Evolutionary conservation across 1,139 yeast genomes (phyloP), one percentile per base, ranked within the genome.

Genomic region (Scheffersomyces parashehatae): DNA sequence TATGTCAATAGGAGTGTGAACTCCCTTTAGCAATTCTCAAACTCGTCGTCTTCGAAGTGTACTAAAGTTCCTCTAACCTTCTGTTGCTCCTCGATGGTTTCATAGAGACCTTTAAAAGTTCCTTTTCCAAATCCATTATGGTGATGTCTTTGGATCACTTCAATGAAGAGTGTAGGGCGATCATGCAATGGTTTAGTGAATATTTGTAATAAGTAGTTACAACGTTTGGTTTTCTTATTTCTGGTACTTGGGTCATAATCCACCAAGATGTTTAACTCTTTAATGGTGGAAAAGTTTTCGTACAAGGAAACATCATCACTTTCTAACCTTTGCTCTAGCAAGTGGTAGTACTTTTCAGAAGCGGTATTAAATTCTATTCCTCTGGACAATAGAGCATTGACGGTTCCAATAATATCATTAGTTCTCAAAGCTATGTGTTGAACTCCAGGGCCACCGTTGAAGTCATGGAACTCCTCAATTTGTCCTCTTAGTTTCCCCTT

Each of bases 111-210:
- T 59, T 81, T 85, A 67, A 88, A 88, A 43, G 90, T 88, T 0
- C 95, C 95, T 41, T 88, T 89, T 0, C 96, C 96, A 65, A 88
- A 88, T 1, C 96, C 96, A 48, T 83, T 77, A 59, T 86, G 91
- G 55, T 86, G 85, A 54, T 76, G 74, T 49, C 96, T 76, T 63
- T 88, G 95, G 50, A 88, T 88, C 15, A 88, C 75, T 60, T 88
- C 96, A 51, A 88, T 68, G 58, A 88, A 88, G 38, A 87, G 73
- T 0, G 96, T 87, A 24, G 96, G 96, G 34, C 95, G 71, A 59
- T 85, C 91, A 50, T 79, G 78, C 20, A 86, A 63, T 0, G 95
- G 95, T 54, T 82, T 81, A 15, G 95, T 85, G 62, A 88, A 88
- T 30, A 88, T 72, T 60, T 88, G 96, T 44, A 88, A 70, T 26